These are phyloP conservation scores for Phytophthora syringae DNA, from an alignment of 352 stramenopile species.

Conservation along the genomic window DNA sequence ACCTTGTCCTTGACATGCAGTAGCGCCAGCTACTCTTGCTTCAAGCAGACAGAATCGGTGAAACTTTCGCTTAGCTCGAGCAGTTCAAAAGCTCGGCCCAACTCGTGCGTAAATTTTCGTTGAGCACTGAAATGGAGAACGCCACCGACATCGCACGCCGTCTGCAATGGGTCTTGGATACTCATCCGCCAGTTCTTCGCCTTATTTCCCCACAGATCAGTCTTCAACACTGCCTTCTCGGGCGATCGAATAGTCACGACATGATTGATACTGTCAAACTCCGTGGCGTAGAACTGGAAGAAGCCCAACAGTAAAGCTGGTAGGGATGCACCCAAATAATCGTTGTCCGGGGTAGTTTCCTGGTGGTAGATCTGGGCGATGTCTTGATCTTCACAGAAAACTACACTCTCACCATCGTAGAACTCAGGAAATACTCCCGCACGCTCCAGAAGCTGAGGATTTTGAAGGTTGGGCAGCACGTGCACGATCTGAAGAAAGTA, in stretches of 20 bases:
- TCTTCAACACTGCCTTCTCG: constrained; percentile 35
- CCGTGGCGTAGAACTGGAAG: constrained; percentile 96
- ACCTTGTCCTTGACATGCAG: too few relatives aligned
- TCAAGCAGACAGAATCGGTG: constrained; percentile 29
- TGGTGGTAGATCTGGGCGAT: constrained; percentile 43
- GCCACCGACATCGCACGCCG: constrained; percentile 66
- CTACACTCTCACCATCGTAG: constrained; percentile 53
- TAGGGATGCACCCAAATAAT: constrained; percentile 31
- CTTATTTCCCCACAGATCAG: constrained; percentile 42
- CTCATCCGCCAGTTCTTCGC: constrained; percentile 79
- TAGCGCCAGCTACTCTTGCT: constrained; percentile 1
- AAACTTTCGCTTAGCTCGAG: constrained; percentile 52
- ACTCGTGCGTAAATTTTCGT: constrained; percentile 55
- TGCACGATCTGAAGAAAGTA: constrained; percentile 93
- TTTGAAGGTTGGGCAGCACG: constrained; percentile 95
- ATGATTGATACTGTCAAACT: constrained; percentile 93
- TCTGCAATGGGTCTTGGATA: constrained; percentile 82
- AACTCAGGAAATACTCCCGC: constrained; percentile 27
- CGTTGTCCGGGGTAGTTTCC: not conserved
- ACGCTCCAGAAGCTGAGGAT: constrained; percentile 45
- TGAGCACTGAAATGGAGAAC: constrained; percentile 67
- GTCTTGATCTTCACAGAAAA: constrained; percentile 46
- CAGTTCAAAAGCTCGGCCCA: constrained; percentile 54
- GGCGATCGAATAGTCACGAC: constrained; percentile 89
- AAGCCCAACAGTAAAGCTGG: constrained; percentile 91